Evolutionary conservation across 2,329 filamentous ascomycete species (phyloP), one percentile per base, ranked within the genome.

Genomic region (Aspergillus novofumigatus): DNA sequence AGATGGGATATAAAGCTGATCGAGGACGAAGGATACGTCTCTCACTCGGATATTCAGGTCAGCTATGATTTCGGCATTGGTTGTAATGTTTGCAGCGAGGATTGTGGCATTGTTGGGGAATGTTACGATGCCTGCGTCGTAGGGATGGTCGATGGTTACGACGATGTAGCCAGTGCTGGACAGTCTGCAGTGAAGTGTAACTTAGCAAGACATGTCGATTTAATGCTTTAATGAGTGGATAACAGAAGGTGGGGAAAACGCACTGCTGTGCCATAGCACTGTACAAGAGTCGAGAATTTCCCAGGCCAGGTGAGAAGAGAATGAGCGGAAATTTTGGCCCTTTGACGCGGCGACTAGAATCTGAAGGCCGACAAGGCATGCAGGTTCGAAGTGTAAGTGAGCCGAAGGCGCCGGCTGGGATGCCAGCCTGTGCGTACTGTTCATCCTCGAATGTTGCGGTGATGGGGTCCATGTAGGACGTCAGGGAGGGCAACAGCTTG

Each of bases 101-200:
- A 67, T 49, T 2, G 55, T 48, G 20, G 32, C 32, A n/a, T 62
- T 65, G 44, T 73, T 65, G 0, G 71, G 69, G 21, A 69, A 75
- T 26, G 68, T 66, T 6, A 75, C 66, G 20, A 74, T 66, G 9
- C 66, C 60, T 0, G 65, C 63, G 58, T 75, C 73, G 50, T 72
- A 72, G 3, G 73, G 68, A 51, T 75, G 72, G 50, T 75, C 73
- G 23, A 75, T 59, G 4, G 69, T 67, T 3, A 75, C 59, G 10
- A 75, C 69, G 3, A 64, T 62, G 52, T 71, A 75, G 4, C 74
- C 74, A 3, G 60, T 28, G 49, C 72, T 75, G 9, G 41, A 42
- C 41, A 42, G 41, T 42, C 41, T 42, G n/a, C 9, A 10, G n/a
- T 5, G n/a, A 42, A 42, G 41, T 42, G 20, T 8, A 42, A n/a